Base-by-base conservation (phyloP, 1,284 basidiomycete species). In the Ceratobasidium sp. region DNA sequence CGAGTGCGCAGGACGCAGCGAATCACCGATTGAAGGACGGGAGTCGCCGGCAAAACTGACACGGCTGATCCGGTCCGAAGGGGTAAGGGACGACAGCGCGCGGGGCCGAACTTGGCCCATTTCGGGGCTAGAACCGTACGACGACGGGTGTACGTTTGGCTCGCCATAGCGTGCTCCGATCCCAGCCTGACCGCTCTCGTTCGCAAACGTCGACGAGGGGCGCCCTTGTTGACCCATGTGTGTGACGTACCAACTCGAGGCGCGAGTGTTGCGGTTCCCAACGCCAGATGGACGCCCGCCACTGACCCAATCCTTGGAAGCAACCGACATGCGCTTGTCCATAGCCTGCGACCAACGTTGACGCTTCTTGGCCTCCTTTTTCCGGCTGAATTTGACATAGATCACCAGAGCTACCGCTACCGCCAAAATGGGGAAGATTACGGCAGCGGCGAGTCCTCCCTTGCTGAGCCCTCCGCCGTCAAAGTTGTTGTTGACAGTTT, bases 271-370 rank as follows among this genome's bases (percentile, higher is more conserved):
- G 75, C 49, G 75, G n/a, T 76, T 72, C 17, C 76, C 78, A 34
- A 77, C 78, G 83, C 82, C 0, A 91, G 91, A 60, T 90, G 91
- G 1, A 85, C 87, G 10, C 84, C 82, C 2, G 89, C 87, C 75
- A 93, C 87, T 38, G 84, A 82, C 75, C 91, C 92, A 93, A 74
- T 92, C 89, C 13, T 81, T 80, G 6, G 87, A 87, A 73, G 92
- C 87, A 71, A 88, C 87, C 17, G 88, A 88, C 92, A 93, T 93
- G 76, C 93, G 87, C 79, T 87, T 86, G 82, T 93, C 88, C 78
- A 95, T 78, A 34, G 81, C 82, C 77, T 87, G 83, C 43, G 86
- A 88, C 85, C 87, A 94, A 54, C 85, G 82, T 77, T 83, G 85
- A 73, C 86, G 82, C 78, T 91, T 86, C 71, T 86, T 82, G 68